Evolutionary conservation across 2,329 filamentous ascomycete species (phyloP), one percentile per base, ranked within the genome.

Genomic region (Pseudopithomyces chartarum): DNA sequence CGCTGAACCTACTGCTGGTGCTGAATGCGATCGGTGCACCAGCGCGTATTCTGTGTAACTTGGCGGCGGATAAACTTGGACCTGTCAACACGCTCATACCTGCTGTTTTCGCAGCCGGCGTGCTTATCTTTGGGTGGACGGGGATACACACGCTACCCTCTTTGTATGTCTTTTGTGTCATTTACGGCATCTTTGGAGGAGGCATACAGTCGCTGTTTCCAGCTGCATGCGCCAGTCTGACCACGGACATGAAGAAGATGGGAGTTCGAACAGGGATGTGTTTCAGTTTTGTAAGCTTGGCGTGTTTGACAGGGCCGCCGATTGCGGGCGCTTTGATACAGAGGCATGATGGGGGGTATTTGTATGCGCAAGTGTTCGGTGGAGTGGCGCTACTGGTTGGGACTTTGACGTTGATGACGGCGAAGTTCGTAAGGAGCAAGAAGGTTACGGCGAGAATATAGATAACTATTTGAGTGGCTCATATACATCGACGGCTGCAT

Each of bases 171-270:
- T 80, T 83, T 54, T 74, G 76, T 23, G 66, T 78, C 2, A 57
- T 81, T 47, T 82, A 80, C 56, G 81, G 81, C 3, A 79, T 83
- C 59, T 78, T 80, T 52, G 78, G 79, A 1, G 80, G 79, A 6
- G 76, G 73, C 2, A 69, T 82, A 11, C 76, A 82, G 45, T 75
- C 76, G 4, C 67, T 83, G 22, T 75, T 78, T 1, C 74, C 78
- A 1, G 75, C 79, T 0, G 77, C 78, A 0, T 65, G 82, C 12
- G 75, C 77, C 1, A 73, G 71, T 29, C 68, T 83, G 23, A 79
- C 79, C 1, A 67, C 71, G 1, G 78, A 82, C 48, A 62, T 79
- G 54, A 65, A 66, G 48, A 69, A 67, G 44, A 58, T 81, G 4
- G 81, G 81, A 7, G 80, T 79, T 2, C 64, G 81, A 17, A 66